phyloP scores from a whole-genome alignment of 345 rosid species.

The Angophora floribunda region DNA sequence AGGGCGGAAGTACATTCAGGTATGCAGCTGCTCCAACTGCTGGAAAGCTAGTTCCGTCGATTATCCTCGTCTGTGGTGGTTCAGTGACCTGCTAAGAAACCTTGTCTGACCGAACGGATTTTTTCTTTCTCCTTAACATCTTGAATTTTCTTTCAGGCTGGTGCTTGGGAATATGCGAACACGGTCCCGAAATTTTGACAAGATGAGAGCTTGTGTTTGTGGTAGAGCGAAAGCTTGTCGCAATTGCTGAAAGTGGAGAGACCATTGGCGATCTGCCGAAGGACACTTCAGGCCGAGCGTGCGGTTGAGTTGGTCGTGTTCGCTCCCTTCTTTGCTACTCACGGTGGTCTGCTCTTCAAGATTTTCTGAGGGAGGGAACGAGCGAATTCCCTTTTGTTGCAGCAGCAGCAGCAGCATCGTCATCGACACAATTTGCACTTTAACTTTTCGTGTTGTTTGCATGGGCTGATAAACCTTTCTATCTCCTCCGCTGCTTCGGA shows the following conservation, averaged over 20 bases:
- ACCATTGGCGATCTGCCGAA: not conserved
- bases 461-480: not conserved
- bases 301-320: not conserved
- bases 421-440: not conserved
- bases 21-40: not conserved
- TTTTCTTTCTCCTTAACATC: not conserved
- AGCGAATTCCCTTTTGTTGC: not conserved
- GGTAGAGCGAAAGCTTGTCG: too few species aligned
- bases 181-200: not conserved
- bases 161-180: not conserved
- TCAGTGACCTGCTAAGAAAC: not conserved
- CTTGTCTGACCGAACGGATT: not conserved
- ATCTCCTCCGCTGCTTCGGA: not conserved
- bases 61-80: not conserved
- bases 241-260: not conserved
- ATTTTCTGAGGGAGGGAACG: not conserved
- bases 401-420: not conserved
- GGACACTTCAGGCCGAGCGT: not conserved
- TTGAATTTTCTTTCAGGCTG: not conserved
- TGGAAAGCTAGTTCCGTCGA: not conserved
- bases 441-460: not conserved
- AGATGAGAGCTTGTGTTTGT: not conserved
- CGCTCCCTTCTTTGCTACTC: not conserved
- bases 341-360: not conserved
- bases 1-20: rapidly evolving